Evolutionary conservation across 176 grass and related monocot genomes (phyloP).

Genomic region (Bromus sterilis): DNA sequence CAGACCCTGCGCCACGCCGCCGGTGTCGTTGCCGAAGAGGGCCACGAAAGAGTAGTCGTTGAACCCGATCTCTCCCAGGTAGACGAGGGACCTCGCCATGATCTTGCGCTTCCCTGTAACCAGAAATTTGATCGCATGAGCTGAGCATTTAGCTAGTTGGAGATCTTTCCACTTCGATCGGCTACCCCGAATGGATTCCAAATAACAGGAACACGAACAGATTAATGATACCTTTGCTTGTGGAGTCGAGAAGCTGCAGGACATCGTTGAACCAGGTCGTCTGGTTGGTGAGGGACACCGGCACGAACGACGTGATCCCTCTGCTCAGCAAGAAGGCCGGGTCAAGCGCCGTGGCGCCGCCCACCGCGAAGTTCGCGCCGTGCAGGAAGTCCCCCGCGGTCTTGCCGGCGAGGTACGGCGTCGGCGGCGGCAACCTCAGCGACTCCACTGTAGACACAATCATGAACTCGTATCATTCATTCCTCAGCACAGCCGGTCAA

Average conservation of each 20-base stretch:
- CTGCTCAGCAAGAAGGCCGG: constrained; percentile 5
- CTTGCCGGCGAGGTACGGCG: constrained; percentile 41
- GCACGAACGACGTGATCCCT: constrained; percentile 27
- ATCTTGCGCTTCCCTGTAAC: not conserved
- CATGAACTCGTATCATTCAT: not conserved
- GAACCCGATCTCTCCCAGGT: constrained; percentile 61
- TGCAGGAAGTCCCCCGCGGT: constrained; percentile 22
- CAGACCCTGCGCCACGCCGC: constrained; percentile 15
- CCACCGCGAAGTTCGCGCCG: constrained; percentile 54
- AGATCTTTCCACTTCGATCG: not conserved
- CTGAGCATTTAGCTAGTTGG: too few species aligned
- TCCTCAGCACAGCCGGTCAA: not conserved
- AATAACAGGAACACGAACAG: too few species aligned
- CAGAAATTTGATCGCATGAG: not conserved
- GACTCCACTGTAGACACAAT: constrained; percentile 5
- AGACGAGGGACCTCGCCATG: constrained; percentile 5
- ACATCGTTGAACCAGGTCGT: constrained; percentile 33
- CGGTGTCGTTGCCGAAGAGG: constrained; percentile 23
- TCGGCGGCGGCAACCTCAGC: constrained; percentile 17
- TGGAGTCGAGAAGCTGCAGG: constrained; percentile 24
- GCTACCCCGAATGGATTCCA: not conserved
- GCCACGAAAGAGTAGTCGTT: constrained; percentile 64
- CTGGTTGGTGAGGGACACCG: constrained; percentile 34
- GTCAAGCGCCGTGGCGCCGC: constrained; percentile 44
- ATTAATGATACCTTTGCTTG: not conserved